Evolutionary conservation across 139 green algal species (phyloP).

Genomic region (Edaphochlamys debaryana): DNA sequence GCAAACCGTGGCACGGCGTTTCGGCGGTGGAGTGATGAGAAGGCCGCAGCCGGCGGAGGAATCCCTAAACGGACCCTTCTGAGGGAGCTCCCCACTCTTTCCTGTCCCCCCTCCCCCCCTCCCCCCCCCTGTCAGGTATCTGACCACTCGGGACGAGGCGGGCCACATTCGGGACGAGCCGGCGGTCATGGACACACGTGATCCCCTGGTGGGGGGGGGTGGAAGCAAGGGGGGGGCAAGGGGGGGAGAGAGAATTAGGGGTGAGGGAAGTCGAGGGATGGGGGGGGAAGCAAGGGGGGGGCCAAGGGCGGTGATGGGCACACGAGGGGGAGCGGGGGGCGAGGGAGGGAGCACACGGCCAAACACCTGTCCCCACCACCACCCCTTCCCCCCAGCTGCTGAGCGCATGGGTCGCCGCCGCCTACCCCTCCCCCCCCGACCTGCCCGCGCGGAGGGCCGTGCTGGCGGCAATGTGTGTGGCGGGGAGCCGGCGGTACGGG

Average conservation of each 20-base stretch:
- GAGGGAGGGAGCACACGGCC: no score
- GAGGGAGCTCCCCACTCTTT: no score
- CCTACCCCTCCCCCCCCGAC: slow-evolving; percentile 8
- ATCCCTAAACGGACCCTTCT: no score
- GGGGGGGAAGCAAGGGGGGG: no score
- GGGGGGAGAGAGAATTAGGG: no score
- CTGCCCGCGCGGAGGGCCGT: slow-evolving; percentile 3
- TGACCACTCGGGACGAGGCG: neutral
- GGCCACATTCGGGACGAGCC: neutral
- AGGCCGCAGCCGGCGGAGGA: no score
- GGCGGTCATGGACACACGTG: neutral
- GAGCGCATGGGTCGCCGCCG: slow-evolving; percentile 7
- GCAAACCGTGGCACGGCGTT: no score
- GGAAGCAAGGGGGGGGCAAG: neutral
- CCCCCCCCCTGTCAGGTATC: neutral
- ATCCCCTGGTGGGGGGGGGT: neutral
- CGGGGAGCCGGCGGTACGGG: neutral
- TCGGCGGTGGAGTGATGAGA: no score
- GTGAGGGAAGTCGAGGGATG: no score
- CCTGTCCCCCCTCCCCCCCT: neutral
- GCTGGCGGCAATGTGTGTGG: slow-evolving; percentile 17
- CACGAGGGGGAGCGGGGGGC: no score
- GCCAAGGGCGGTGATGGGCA: no score
- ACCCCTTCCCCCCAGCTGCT: neutral
- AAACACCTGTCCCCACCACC: no score